Base-by-base conservation (phyloP, 2,329 filamentous ascomycete genomes). In the Paecilomyces dactylethromorphus region DNA sequence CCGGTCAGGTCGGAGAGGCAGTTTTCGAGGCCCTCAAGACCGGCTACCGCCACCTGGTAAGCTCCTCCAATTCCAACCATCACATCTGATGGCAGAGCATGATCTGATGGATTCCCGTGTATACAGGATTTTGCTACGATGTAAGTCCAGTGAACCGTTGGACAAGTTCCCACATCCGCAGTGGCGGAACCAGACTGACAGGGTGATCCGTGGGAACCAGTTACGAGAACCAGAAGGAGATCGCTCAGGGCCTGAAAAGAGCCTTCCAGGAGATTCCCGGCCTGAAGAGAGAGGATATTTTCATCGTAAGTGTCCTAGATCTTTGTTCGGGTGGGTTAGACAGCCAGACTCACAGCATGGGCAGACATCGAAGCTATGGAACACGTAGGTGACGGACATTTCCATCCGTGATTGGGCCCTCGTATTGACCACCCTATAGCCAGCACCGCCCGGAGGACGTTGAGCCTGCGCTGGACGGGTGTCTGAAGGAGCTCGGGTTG, bases 321-420 rank as follows among this genome's bases (percentile, higher is more conserved):
- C n/a, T 31, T 12, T 15, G 3, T 50, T 32, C 3, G 52, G 50
- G 4, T 18, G 18, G 10, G 21, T 13, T 13, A 18, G 15, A 15
- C 1, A 12, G 18, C 7, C 7, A 18, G 32, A 10, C 59, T 66
- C 52, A 64, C 53, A 26, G 18, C 12, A 50, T 31, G 21, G 55
- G 1, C 55, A 75, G 73, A 86, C 84, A n/a, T 81, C 79, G 62
- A 87, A 87, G 74, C 74, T 86, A 12, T 87, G 83, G 83, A 85
- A 85, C 72, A 81, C 72, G 54, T 71, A 77, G 32, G 61, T 21
- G 4, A 10, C 22, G 4, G 39, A 13, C 45, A 54, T 24, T 6
- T 12, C 33, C 15, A 26, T 6, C n/a, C 1, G 15, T 24, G 12
- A 12, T 29, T 5, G 12, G 6, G 15, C 26, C n/a, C 22, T 29